phyloP scores from a whole-genome alignment of 768 basidiomycete genomes.

The Phylloporus arenicola region DNA sequence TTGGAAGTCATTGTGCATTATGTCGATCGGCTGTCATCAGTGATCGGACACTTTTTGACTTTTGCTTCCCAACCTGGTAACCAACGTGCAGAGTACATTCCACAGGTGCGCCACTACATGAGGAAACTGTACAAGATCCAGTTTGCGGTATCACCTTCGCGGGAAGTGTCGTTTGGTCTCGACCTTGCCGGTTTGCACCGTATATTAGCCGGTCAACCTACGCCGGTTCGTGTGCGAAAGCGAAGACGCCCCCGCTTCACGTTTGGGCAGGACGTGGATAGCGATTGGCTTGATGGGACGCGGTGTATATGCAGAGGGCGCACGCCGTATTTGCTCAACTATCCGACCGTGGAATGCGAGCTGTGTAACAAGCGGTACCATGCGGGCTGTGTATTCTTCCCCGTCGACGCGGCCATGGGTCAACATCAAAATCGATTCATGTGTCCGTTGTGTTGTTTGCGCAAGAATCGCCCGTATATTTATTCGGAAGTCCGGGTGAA shows the following conservation, averaged over 20 bases:
- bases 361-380: constrained; percentile 65
- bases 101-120: constrained; percentile 86
- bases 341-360: constrained; percentile 63
- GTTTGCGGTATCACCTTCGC: constrained; percentile 79
- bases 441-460: constrained; percentile 75
- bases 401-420: constrained; percentile 37
- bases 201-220: constrained; percentile 65
- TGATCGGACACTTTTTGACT: constrained; percentile 76
- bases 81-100: constrained; percentile 70
- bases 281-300: constrained; percentile 69
- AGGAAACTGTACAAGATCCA: constrained; percentile 86
- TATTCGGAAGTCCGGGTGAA: constrained; percentile 75
- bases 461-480: constrained; percentile 65
- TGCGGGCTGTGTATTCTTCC: constrained; percentile 70
- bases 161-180: constrained; percentile 75
- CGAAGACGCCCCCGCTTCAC: constrained; percentile 56
- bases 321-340: constrained; percentile 52
- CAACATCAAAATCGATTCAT: constrained; percentile 42
- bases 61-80: constrained; percentile 65
- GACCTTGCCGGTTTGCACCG: constrained; percentile 81
- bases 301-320: constrained; percentile 78
- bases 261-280: constrained; percentile 73
- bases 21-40: constrained; percentile 65
- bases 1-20: constrained; percentile 76
- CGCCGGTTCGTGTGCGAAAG: constrained; percentile 46